Conservation (phyloP, 1,284 basidiomycete species). For the Pisolithus thermaeus region DNA sequence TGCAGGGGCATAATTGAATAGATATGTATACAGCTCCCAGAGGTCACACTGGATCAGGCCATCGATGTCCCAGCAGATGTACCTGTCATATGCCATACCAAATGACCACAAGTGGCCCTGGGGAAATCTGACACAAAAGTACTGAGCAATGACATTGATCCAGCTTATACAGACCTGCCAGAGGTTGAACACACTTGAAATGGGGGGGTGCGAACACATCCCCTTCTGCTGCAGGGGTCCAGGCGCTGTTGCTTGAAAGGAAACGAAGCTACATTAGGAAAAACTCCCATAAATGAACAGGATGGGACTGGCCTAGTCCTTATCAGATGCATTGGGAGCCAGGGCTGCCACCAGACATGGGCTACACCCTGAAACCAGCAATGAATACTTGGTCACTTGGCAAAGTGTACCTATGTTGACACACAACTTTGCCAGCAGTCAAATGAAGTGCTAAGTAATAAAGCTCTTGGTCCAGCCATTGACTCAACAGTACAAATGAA, state of each 20-base stretch:
- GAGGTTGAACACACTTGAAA: background rate
- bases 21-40: too few species aligned
- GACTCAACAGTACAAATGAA: too few species aligned
- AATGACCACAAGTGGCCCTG: background rate
- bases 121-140: background rate
- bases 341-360: constrained; percentile 1
- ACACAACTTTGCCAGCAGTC: background rate
- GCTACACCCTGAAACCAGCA: background rate
- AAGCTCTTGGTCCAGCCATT: background rate
- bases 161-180: background rate
- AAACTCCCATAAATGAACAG: too few species aligned
- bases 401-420: background rate
- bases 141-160: background rate
- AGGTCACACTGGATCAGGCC: too few species aligned
- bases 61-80: too few species aligned
- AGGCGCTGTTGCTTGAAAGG: background rate
- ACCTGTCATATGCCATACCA: background rate
- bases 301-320: background rate
- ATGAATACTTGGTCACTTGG: background rate
- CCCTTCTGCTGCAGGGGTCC: background rate
- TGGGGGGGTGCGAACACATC: background rate
- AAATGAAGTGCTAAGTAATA: background rate
- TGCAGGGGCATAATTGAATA: too few species aligned
- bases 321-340: background rate
- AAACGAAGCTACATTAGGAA: too few species aligned